A percentile compares a stretch with the other conserved stretches of the same genome.
Evolutionary conservation across 441 rosid species (phyloP).

Genomic region (Populus hybrid): DNA sequence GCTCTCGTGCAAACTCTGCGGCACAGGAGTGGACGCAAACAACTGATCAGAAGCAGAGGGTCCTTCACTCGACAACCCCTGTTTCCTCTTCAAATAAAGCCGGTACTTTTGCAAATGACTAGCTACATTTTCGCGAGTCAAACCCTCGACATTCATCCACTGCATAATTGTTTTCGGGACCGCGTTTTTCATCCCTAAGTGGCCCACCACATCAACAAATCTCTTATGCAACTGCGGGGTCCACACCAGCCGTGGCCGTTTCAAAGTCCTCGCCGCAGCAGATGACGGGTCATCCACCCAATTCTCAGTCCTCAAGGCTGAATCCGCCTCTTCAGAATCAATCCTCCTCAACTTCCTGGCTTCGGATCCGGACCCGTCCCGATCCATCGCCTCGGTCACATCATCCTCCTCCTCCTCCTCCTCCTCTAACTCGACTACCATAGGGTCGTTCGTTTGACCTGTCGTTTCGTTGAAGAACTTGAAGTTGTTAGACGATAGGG

Average conservation of each 20-base stretch:
- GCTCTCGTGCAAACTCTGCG: slow-evolving; percentile 53
- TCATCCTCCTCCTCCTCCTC: slow-evolving; percentile 1
- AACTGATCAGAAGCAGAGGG: slow-evolving; percentile 71
- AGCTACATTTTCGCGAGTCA: slow-evolving; percentile 95
- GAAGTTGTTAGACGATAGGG: slow-evolving; percentile 39
- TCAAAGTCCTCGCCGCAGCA: slow-evolving; percentile 40
- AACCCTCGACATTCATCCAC: slow-evolving; percentile 88
- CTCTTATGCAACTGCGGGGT: slow-evolving; percentile 97
- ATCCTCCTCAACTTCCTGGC: slow-evolving; percentile 52
- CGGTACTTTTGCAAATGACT: slow-evolving; percentile 94
- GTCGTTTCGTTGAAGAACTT: slow-evolving; percentile 32
- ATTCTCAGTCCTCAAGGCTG: slow-evolving; percentile 36
- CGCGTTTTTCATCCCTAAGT: slow-evolving; percentile 86
- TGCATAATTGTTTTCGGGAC: slow-evolving; percentile 46
- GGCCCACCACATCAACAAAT: slow-evolving; percentile 91
- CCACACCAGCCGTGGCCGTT: slow-evolving; percentile 92
- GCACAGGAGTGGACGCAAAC: slow-evolving; percentile 73
- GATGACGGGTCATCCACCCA: slow-evolving; percentile 45
- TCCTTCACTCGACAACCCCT: slow-evolving; percentile 62
- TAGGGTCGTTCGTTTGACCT: slow-evolving; percentile 24
- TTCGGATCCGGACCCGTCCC: slow-evolving; percentile 54
- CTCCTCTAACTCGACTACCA: slow-evolving; percentile 26
- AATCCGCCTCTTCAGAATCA: slow-evolving; percentile 58
- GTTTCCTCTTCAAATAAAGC: slow-evolving; percentile 85
- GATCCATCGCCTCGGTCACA: slow-evolving; percentile 18